phyloP scores from a whole-genome alignment of 208 protist species.

The Crithidia bombi region DNA sequence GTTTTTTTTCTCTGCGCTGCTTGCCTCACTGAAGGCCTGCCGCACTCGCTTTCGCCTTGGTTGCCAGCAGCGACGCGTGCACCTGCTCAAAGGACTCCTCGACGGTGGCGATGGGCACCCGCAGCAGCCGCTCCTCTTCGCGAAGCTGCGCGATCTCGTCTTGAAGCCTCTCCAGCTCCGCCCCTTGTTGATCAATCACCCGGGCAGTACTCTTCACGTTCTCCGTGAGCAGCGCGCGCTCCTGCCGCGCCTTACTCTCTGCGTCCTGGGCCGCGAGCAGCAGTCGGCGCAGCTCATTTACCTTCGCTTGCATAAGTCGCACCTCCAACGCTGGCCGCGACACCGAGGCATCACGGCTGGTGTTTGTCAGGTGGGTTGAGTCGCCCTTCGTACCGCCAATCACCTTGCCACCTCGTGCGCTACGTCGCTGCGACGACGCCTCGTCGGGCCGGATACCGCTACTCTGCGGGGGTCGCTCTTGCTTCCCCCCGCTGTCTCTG shows the following conservation, averaged over 20 bases:
- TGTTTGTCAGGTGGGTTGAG: not conserved
- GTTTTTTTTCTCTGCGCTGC: conserved; percentile 9
- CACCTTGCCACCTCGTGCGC: not conserved
- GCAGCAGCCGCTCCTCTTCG: conserved; percentile 43
- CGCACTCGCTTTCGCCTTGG: conserved; percentile 27
- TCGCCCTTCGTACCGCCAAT: not conserved
- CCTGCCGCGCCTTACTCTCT: conserved; percentile 47
- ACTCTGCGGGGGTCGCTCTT: not conserved
- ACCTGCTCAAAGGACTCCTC: conserved; percentile 81
- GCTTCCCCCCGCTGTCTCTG: conserved; percentile 10
- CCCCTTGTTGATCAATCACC: conserved; percentile 68
- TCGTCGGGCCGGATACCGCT: no score
- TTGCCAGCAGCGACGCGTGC: conserved; percentile 67
- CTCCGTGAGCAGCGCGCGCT: conserved; percentile 56
- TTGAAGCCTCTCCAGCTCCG: conserved; percentile 53
- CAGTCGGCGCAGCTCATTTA: conserved; percentile 71
- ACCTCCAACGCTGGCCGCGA: conserved; percentile 36
- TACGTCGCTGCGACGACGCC: no score
- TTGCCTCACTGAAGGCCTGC: conserved; percentile 10
- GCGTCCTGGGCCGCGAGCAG: conserved; percentile 46
- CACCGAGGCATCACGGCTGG: not conserved
- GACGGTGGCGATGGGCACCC: conserved; percentile 43
- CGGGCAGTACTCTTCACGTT: conserved; percentile 57
- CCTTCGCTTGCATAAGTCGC: conserved; percentile 55
- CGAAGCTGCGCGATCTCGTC: conserved; percentile 51